A percentile compares a stretch with the other conserved stretches of the same genome.
These are phyloP conservation scores for Hortiboletus campestris DNA, from an alignment of 768 basidiomycete species.

Conservation along the genomic window DNA sequence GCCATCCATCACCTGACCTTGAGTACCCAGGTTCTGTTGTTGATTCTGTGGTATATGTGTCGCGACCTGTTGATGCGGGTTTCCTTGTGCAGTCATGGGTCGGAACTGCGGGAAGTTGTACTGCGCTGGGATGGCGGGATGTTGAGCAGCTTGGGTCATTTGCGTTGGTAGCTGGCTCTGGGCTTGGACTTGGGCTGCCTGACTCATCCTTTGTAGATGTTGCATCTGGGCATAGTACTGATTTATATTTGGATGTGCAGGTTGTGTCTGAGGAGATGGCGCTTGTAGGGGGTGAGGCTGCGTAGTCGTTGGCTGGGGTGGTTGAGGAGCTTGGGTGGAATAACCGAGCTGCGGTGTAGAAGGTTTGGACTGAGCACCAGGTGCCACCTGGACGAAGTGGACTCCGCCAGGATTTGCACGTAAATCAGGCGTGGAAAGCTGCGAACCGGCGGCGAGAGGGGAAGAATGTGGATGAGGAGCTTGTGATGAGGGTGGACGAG, in stretches of 20 bases:
- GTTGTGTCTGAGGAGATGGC: constrained; percentile 19
- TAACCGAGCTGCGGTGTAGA: constrained; percentile 30
- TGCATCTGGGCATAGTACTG: constrained; percentile 22
- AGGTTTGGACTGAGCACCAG: constrained; percentile 28
- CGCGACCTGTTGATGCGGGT: constrained; percentile 25
- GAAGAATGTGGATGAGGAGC: constrained; percentile 29
- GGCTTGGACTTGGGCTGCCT: constrained; percentile 28
- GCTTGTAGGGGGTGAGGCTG: constrained; percentile 25
- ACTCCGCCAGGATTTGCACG: constrained; percentile 21
- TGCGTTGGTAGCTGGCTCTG: constrained; percentile 26
- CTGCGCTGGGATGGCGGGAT: constrained; percentile 24
- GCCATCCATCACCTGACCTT: constrained; percentile 22
- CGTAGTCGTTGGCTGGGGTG: constrained; percentile 19
- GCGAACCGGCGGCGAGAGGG: constrained; percentile 28
- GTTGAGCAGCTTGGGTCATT: constrained; percentile 26
- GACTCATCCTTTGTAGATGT: constrained; percentile 17
- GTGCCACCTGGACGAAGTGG: constrained; percentile 29
- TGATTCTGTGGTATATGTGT: constrained; percentile 27
- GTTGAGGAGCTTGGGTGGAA: constrained; percentile 17
- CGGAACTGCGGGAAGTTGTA: constrained; percentile 39
- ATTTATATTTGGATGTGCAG: constrained; percentile 13
- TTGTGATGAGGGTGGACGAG: constrained; percentile 34
- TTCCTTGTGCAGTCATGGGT: constrained; percentile 28
- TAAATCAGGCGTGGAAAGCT: constrained; percentile 25
- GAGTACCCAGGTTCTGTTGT: constrained; percentile 28